Evolutionary conservation across 2,329 filamentous ascomycete species (phyloP).

Genomic region (Colletotrichum sp.): DNA sequence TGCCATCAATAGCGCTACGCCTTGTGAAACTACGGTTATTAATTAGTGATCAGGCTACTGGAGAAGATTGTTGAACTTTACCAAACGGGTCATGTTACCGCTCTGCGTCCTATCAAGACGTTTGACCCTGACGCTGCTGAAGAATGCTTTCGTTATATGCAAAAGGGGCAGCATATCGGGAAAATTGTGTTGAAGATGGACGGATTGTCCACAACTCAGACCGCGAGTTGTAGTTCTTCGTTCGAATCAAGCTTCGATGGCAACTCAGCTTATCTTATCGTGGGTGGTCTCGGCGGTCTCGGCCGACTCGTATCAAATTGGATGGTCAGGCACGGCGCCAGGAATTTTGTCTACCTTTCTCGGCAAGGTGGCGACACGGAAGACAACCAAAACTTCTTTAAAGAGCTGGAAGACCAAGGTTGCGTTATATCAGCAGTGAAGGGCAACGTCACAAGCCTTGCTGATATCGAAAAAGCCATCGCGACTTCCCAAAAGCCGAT

Average conservation of each 20-base stretch:
- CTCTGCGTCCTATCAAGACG: conserved; percentile 23
- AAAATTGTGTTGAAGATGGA: conserved; percentile 38
- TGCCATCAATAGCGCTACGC: neutral
- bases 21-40: neutral
- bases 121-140: conserved; percentile 28
- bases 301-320: conserved; percentile 26
- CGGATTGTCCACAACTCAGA: neutral
- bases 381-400: neutral
- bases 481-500: conserved; percentile 28
- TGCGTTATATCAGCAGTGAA: neutral
- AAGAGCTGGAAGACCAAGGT: neutral
- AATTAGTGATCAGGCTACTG: neutral
- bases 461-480: conserved; percentile 31
- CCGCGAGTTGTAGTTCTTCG: neutral
- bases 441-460: neutral
- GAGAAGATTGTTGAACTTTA: neutral
- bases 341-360: conserved; percentile 14
- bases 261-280: conserved; percentile 24
- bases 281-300: conserved; percentile 29
- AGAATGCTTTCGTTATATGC: conserved; percentile 45
- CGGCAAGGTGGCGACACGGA: neutral
- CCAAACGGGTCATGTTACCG: conserved; percentile 7
- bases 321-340: conserved; percentile 28
- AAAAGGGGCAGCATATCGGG: conserved; percentile 43
- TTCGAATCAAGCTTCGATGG: neutral